Conservation (phyloP, 179 eudicot species). For the Vitellaria paradoxa region DNA sequence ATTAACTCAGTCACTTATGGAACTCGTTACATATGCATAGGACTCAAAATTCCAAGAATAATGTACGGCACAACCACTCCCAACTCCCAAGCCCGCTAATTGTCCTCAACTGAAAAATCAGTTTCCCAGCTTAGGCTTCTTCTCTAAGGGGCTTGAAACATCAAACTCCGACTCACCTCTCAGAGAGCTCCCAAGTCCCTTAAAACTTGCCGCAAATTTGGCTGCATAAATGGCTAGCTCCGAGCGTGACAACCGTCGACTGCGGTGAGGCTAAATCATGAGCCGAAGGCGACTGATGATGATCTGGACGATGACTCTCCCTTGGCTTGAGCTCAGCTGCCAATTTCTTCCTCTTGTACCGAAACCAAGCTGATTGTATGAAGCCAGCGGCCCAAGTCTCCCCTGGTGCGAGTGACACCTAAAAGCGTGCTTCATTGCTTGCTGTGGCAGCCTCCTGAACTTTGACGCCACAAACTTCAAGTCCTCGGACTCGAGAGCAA, state of each 20-base stretch:
- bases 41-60: too few species aligned
- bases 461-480: slow-evolving; percentile 40
- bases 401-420: slow-evolving; percentile 43
- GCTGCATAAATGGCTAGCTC: slow-evolving; percentile 14
- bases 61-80: too few species aligned
- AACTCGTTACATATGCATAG: too few species aligned
- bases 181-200: slow-evolving; percentile 1
- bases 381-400: slow-evolving; percentile 56
- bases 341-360: slow-evolving; percentile 28
- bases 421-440: slow-evolving; percentile 37
- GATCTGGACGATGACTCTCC: too few species aligned
- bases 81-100: too few species aligned
- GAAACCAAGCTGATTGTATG: slow-evolving; percentile 42
- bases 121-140: slow-evolving; percentile 23
- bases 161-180: slow-evolving; percentile 16
- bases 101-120: slow-evolving; percentile 21
- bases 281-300: too few species aligned
- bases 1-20: too few species aligned
- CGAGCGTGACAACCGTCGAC: not conserved
- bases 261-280: too few species aligned
- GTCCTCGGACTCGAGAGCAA: slow-evolving; percentile 33
- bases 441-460: slow-evolving; percentile 45
- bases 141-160: not conserved
- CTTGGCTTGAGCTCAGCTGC: slow-evolving; percentile 17
- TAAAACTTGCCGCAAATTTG: not conserved